Conservation (phyloP, 139 green algal genomes). For the Spirogloea muscicola region DNA sequence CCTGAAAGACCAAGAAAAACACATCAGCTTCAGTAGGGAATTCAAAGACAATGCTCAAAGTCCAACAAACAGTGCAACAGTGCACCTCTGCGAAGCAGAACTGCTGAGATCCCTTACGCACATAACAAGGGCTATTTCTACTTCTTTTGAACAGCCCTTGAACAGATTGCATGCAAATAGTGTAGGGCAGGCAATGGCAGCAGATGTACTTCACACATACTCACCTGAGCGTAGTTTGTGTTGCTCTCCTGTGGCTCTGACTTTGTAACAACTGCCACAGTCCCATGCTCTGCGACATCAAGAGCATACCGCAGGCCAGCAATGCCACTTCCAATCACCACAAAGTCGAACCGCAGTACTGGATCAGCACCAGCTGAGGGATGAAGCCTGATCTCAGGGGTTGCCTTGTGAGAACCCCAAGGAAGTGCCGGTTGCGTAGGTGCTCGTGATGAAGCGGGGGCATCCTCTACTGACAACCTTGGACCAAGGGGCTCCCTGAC, state of each 20-base stretch:
- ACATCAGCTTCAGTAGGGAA: no score
- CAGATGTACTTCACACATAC: not conserved
- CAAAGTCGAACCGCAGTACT: slow-evolving; percentile 64
- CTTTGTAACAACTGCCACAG: slow-evolving; percentile 93
- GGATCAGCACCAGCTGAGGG: not conserved
- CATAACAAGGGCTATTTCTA: no score
- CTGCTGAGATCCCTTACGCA: no score
- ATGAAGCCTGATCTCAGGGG: not conserved
- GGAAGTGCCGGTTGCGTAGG: not conserved
- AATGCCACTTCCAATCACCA: slow-evolving; percentile 92
- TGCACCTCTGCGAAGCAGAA: no score
- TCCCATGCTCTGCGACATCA: slow-evolving; percentile 83
- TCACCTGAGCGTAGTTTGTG: slow-evolving; percentile 59
- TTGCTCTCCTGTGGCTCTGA: slow-evolving; percentile 52
- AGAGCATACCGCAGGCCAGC: slow-evolving; percentile 93
- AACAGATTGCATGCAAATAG: not conserved
- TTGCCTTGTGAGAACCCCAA: not conserved
- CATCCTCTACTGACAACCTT: not conserved
- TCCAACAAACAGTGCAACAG: no score
- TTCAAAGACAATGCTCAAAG: no score
- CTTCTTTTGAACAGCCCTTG: no score
- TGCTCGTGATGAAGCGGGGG: not conserved
- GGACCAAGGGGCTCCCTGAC: not conserved
- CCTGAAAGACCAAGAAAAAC: slow-evolving; percentile 54
- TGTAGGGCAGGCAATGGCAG: not conserved